A percentile compares a stretch with the other conserved stretches of the same genome.
phyloP scores from a whole-genome alignment of 345 rosid species.

The Anacardium occidentale region DNA sequence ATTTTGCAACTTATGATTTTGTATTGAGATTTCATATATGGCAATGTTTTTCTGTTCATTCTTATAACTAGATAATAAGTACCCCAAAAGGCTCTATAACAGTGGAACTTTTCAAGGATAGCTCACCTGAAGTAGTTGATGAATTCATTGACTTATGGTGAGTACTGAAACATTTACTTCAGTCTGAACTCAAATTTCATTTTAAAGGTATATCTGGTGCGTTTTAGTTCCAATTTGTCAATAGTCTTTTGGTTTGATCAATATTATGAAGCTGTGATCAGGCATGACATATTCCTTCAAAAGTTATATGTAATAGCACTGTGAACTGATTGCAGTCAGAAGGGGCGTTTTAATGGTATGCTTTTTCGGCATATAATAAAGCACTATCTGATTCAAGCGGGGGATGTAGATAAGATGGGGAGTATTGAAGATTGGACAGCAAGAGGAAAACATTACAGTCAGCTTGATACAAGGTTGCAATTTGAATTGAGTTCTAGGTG shows the following conservation, averaged over 20 bases:
- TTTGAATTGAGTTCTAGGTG: slow-evolving; percentile 11
- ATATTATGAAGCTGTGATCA: not conserved
- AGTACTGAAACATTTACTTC: slow-evolving; percentile 13
- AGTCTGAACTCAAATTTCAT: not conserved
- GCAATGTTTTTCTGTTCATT: not conserved
- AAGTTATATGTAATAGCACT: slow-evolving; percentile 2
- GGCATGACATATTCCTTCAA: not conserved
- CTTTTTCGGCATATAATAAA: slow-evolving; percentile 59
- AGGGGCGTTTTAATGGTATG: slow-evolving; percentile 61
- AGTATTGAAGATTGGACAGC: slow-evolving; percentile 61
- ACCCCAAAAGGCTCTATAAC: slow-evolving; percentile 66
- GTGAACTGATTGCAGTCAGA: slow-evolving; percentile 46
- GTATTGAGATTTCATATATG: not conserved
- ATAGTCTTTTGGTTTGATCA: not conserved
- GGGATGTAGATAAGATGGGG: slow-evolving; percentile 35
- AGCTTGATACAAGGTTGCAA: slow-evolving; percentile 41
- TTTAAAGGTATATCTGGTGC: not conserved
- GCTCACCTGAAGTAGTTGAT: slow-evolving; percentile 63
- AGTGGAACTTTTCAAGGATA: slow-evolving; percentile 64
- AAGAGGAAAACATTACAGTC: slow-evolving; percentile 39
- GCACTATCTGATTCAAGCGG: slow-evolving; percentile 60
- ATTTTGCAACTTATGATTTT: not conserved
- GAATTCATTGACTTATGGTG: slow-evolving; percentile 63
- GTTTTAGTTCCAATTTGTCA: not conserved
- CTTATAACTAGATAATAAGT: slow-evolving; percentile 46